Conservation (phyloP, 768 basidiomycete species). For the Rossbeevera mucosa region DNA sequence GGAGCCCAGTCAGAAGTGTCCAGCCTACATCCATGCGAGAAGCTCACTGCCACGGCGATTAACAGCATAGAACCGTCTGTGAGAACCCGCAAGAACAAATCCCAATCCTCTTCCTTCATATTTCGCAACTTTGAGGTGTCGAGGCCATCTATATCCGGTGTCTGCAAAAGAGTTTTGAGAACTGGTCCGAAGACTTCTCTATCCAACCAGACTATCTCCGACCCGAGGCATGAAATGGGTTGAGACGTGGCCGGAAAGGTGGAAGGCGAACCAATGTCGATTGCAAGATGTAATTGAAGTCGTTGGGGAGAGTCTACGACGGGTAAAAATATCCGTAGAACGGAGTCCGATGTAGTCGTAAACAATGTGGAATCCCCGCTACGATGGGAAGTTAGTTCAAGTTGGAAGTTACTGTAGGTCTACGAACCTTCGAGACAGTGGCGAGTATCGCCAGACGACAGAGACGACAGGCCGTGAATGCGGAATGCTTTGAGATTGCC, state of each 20-base stretch:
- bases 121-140: constrained; percentile 48
- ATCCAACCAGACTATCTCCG: constrained; percentile 68
- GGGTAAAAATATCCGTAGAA: constrained; percentile 79
- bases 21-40: background rate
- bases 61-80: constrained; percentile 70
- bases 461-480: constrained; percentile 74
- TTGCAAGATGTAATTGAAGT: constrained; percentile 77
- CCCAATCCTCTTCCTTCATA: constrained; percentile 69
- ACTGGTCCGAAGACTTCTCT: constrained; percentile 51
- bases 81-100: constrained; percentile 70
- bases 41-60: constrained; percentile 65
- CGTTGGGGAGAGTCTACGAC: constrained; percentile 82
- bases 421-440: constrained; percentile 58
- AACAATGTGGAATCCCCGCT: constrained; percentile 79
- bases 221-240: constrained; percentile 27
- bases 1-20: constrained; percentile 6
- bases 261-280: constrained; percentile 67
- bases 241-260: constrained; percentile 36
- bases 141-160: constrained; percentile 6
- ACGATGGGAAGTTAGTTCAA: constrained; percentile 3
- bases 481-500: constrained; percentile 59
- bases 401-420: background rate
- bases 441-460: constrained; percentile 69
- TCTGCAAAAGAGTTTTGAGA: constrained; percentile 42
- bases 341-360: constrained; percentile 78